Evolutionary conservation across 1,139 yeast genomes (phyloP).

Genomic region (Geotrichum bryndzae): DNA sequence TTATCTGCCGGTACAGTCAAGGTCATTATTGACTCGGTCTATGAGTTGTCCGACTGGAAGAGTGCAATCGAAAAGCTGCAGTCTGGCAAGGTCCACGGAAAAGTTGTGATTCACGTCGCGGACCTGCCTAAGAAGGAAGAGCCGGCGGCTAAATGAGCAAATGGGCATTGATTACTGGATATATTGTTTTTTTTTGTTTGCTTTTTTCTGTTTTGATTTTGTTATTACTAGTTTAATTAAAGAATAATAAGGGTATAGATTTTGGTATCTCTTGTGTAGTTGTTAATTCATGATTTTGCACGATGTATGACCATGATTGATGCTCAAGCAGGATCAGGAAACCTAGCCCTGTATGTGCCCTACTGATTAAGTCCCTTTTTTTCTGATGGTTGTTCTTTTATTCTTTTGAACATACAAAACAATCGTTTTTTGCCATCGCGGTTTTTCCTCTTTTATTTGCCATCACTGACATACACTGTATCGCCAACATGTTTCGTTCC

Average conservation of each 20-base stretch:
- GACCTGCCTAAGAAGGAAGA: not conserved
- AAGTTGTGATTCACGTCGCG: constrained; percentile 40
- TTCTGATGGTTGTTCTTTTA: not conserved
- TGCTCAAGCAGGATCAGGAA: not conserved
- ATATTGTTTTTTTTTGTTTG: not conserved
- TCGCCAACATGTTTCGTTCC: constrained; percentile 23
- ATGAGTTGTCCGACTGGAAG: constrained; percentile 44
- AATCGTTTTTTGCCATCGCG: not conserved
- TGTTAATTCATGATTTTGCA: no score
- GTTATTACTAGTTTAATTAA: not conserved
- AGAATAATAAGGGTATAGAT: not conserved
- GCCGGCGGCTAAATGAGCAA: not conserved
- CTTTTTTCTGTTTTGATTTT: not conserved
- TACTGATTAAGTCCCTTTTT: not conserved
- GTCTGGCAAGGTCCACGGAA: constrained; percentile 53
- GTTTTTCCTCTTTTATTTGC: not conserved
- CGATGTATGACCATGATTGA: no score
- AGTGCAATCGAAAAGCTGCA: constrained; percentile 46
- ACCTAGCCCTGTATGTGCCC: not conserved
- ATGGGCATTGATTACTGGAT: not conserved
- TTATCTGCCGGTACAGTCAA: constrained; percentile 41
- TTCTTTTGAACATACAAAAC: not conserved
- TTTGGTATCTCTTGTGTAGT: not conserved
- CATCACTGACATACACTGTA: not conserved
- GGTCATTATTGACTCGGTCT: constrained; percentile 50